phyloP scores from a whole-genome alignment of 2,329 filamentous ascomycete species.

The Exophiala dermatitidis region DNA sequence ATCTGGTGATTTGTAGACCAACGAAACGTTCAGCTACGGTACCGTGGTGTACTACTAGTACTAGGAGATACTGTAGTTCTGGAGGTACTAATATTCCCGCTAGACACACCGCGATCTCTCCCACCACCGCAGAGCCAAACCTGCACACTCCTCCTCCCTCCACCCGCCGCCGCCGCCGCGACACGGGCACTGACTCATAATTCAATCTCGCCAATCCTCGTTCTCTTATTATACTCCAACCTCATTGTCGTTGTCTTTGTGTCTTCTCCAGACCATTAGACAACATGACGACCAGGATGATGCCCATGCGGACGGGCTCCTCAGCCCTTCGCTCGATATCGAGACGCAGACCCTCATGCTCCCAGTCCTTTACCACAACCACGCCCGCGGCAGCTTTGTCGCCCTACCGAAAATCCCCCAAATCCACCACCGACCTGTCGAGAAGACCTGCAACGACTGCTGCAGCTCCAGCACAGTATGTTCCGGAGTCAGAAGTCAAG shows the following conservation, averaged over 20 bases:
- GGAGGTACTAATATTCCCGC: too few species aligned
- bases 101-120: too few species aligned
- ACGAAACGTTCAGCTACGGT: too few species aligned
- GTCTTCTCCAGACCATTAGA: constrained; percentile 3
- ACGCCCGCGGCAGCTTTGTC: constrained; percentile 38
- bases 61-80: too few species aligned
- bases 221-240: neutral
- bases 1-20: too few species aligned
- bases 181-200: neutral
- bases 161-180: neutral
- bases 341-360: constrained; percentile 36
- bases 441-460: constrained; percentile 44
- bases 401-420: constrained; percentile 39
- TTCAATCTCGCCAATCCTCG: constrained; percentile 1
- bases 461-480: constrained; percentile 50
- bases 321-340: constrained; percentile 43
- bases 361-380: constrained; percentile 41
- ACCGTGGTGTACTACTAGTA: too few species aligned
- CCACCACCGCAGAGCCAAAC: neutral
- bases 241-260: neutral
- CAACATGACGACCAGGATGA: constrained; percentile 36
- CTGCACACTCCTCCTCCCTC: neutral
- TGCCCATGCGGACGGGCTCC: constrained; percentile 45
- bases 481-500: constrained; percentile 21
- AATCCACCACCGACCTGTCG: constrained; percentile 29